These are phyloP conservation scores for Trichoderma asperelloides DNA, from an alignment of 495 filamentous ascomycete genomes.

Conservation along the genomic window DNA sequence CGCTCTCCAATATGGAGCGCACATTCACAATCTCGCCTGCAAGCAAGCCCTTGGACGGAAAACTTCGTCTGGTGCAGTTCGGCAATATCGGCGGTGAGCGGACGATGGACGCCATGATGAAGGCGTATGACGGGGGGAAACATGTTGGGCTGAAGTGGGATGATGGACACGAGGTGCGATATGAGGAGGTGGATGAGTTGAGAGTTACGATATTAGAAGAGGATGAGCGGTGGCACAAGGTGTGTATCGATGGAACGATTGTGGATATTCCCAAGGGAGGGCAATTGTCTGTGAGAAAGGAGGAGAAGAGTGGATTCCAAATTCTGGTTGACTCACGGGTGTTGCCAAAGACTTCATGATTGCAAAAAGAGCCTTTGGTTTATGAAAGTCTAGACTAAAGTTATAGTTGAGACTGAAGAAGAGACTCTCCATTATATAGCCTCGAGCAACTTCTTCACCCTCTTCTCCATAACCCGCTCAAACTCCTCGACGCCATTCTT, in stretches of 20 bases:
- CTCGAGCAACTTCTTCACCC: slow-evolving; percentile 38
- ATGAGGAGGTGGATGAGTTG: slow-evolving; percentile 54
- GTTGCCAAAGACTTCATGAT: background rate
- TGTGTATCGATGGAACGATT: slow-evolving; percentile 86
- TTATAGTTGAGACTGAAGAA: too few species aligned
- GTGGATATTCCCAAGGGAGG: slow-evolving; percentile 60
- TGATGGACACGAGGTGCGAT: slow-evolving; percentile 42
- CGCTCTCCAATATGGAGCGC: slow-evolving; percentile 72
- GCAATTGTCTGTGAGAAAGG: slow-evolving; percentile 52
- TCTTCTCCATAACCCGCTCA: slow-evolving; percentile 55
- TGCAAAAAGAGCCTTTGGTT: too few species aligned
- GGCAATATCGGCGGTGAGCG: slow-evolving; percentile 50
- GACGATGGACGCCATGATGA: slow-evolving; percentile 65
- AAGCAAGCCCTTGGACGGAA: slow-evolving; percentile 55
- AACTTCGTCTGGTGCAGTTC: slow-evolving; percentile 65
- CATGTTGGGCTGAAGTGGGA: slow-evolving; percentile 45
- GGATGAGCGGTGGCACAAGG: slow-evolving; percentile 64
- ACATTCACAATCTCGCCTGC: slow-evolving; percentile 69
- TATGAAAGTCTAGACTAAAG: too few species aligned
- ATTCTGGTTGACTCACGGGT: slow-evolving; percentile 28
- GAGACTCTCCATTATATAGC: background rate
- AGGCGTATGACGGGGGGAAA: slow-evolving; percentile 63
- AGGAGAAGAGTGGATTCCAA: slow-evolving; percentile 20
- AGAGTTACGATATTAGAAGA: slow-evolving; percentile 56
- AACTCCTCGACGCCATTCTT: slow-evolving; percentile 53